Conservation (phyloP, 2,329 filamentous ascomycete genomes). For the Hymenoscyphus linearis region DNA sequence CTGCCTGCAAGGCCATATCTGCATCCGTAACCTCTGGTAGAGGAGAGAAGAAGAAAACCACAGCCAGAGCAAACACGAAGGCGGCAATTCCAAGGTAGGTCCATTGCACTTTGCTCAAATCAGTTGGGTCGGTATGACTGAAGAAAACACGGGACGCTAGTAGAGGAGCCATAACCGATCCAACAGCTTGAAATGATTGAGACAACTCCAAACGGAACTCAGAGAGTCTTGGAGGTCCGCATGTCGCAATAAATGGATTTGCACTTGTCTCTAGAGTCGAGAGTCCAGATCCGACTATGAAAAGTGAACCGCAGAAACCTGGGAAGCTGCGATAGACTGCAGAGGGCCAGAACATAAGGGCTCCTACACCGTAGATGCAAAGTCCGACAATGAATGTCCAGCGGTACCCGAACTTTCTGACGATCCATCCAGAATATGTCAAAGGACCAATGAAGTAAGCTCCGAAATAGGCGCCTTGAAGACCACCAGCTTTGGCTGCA, state of each 20-base stretch:
- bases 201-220: slow-evolving; percentile 70
- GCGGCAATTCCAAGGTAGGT: slow-evolving; percentile 76
- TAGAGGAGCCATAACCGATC: slow-evolving; percentile 66
- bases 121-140: slow-evolving; percentile 46
- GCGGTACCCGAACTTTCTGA: slow-evolving; percentile 57
- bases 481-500: slow-evolving; percentile 56
- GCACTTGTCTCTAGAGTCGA: slow-evolving; percentile 74
- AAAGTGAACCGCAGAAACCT: slow-evolving; percentile 69
- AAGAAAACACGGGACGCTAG: slow-evolving; percentile 76
- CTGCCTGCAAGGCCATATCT: slow-evolving; percentile 7
- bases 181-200: slow-evolving; percentile 69
- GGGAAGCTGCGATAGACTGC: slow-evolving; percentile 42
- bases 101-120: slow-evolving; percentile 77
- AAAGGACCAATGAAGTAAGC: slow-evolving; percentile 41
- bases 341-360: slow-evolving; percentile 5
- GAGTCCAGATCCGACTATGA: slow-evolving; percentile 72
- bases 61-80: slow-evolving; percentile 63
- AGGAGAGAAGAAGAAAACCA: slow-evolving; percentile 62
- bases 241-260: slow-evolving; percentile 66
- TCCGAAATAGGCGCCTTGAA: slow-evolving; percentile 68
- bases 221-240: slow-evolving; percentile 66
- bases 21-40: slow-evolving; percentile 53
- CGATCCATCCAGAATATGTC: slow-evolving; percentile 59
- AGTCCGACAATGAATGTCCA: slow-evolving; percentile 63
- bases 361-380: slow-evolving; percentile 54